A percentile compares a stretch with the other conserved stretches of the same genome.
phyloP scores from a whole-genome alignment of 495 filamentous ascomycete species.

The Pyrenula massariospora region DNA sequence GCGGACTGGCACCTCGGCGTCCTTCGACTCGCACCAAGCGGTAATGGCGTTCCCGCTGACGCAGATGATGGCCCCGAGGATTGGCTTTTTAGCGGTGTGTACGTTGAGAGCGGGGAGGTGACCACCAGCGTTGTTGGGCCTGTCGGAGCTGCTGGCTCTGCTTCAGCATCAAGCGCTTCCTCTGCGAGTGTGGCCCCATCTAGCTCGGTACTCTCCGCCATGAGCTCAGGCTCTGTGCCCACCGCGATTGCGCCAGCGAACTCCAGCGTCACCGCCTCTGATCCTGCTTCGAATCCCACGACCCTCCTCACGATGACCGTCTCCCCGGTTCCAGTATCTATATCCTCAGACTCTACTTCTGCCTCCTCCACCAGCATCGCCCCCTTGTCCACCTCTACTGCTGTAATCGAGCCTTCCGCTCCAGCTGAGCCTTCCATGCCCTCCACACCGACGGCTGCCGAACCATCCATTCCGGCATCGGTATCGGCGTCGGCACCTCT shows the following conservation, averaged over 20 bases:
- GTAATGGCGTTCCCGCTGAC: slow-evolving; percentile 30
- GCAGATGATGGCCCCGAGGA: slow-evolving; percentile 41
- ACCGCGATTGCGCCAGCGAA: background rate
- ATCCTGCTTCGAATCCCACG: background rate
- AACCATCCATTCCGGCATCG: no score
- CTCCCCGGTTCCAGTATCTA: background rate
- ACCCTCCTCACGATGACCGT: background rate
- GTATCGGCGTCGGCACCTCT: background rate
- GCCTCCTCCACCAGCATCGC: background rate
- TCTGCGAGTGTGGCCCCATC: background rate
- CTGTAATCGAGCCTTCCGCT: background rate
- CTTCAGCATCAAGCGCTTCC: no score
- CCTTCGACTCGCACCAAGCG: slow-evolving; percentile 40
- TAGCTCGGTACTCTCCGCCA: background rate
- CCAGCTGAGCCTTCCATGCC: background rate
- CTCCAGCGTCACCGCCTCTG: background rate
- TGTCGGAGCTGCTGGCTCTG: background rate
- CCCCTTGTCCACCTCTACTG: background rate
- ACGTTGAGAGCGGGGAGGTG: slow-evolving; percentile 51
- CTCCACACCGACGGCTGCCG: no score
- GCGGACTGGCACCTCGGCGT: slow-evolving; percentile 67
- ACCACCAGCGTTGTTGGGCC: slow-evolving; percentile 46
- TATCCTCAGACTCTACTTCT: background rate
- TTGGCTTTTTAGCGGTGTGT: slow-evolving; percentile 64
- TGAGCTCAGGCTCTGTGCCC: no score